Evolutionary conservation across 2,329 filamentous ascomycete genomes (phyloP).

Genomic region (Fusarium sacchari): DNA sequence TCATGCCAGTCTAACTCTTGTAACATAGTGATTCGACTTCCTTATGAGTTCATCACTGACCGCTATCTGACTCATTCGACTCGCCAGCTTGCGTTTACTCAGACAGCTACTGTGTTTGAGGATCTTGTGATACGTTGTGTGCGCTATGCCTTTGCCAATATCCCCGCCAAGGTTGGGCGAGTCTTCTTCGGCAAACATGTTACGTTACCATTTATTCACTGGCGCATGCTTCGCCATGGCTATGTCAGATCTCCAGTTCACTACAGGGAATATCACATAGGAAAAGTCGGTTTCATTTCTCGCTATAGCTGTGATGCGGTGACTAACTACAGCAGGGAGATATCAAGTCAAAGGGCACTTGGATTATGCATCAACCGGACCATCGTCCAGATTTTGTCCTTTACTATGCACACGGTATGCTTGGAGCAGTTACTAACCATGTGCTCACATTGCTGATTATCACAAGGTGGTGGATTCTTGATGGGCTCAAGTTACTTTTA

Average conservation of each 20-base stretch:
- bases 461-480: slow-evolving; percentile 78
- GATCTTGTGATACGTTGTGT: slow-evolving; percentile 82
- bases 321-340: slow-evolving; percentile 43
- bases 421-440: neutral
- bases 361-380: slow-evolving; percentile 71
- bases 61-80: slow-evolving; percentile 45
- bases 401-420: slow-evolving; percentile 80
- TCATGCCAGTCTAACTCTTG: slow-evolving; percentile 20
- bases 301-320: neutral
- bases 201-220: slow-evolving; percentile 77
- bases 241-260: slow-evolving; percentile 68
- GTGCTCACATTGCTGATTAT: slow-evolving; percentile 4
- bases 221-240: slow-evolving; percentile 79
- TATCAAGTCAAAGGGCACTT: slow-evolving; percentile 69
- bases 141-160: slow-evolving; percentile 78
- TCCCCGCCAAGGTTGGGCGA: slow-evolving; percentile 74
- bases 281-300: slow-evolving; percentile 39
- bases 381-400: slow-evolving; percentile 78
- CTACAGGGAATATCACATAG: slow-evolving; percentile 64
- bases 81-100: slow-evolving; percentile 68
- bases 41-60: slow-evolving; percentile 46
- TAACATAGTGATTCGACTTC: slow-evolving; percentile 43
- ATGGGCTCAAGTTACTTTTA: slow-evolving; percentile 89
- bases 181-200: slow-evolving; percentile 83
- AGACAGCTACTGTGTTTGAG: slow-evolving; percentile 76